These are phyloP conservation scores for Eremochloa ophiuroides DNA, from an alignment of 176 grass and related monocot genomes.

Conservation along the genomic window DNA sequence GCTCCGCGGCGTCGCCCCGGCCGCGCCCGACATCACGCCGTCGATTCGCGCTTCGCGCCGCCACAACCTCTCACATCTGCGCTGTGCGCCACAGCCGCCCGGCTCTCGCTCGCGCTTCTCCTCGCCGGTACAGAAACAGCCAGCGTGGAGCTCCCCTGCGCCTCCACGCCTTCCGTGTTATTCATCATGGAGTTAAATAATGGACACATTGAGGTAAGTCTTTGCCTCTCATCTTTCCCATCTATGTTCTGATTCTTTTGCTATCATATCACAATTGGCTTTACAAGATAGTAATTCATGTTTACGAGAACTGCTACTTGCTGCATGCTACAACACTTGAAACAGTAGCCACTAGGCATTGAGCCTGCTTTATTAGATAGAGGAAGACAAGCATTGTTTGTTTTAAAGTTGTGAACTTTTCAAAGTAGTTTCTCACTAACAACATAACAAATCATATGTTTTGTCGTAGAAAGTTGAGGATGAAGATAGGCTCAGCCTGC, in stretches of 20 bases:
- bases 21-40: too few species aligned
- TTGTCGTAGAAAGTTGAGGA: not conserved
- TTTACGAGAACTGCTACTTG: not conserved
- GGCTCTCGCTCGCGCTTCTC: too few species aligned
- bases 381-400: not conserved
- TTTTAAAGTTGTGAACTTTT: not conserved
- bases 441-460: not conserved
- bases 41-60: too few species aligned
- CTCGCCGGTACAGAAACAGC: too few species aligned
- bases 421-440: not conserved
- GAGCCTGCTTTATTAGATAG: not conserved
- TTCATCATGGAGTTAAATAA: not conserved
- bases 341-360: not conserved
- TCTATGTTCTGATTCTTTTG: not conserved
- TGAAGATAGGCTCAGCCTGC: not conserved
- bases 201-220: not conserved
- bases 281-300: not conserved
- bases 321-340: not conserved
- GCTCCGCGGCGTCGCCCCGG: too few species aligned
- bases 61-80: too few species aligned
- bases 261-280: not conserved
- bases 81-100: too few species aligned
- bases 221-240: not conserved
- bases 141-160: too few species aligned
- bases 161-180: not conserved